Evolutionary conservation across 305 asterid species (phyloP), one percentile per base, ranked within the genome.

Genomic region (Ruellia speciosa): DNA sequence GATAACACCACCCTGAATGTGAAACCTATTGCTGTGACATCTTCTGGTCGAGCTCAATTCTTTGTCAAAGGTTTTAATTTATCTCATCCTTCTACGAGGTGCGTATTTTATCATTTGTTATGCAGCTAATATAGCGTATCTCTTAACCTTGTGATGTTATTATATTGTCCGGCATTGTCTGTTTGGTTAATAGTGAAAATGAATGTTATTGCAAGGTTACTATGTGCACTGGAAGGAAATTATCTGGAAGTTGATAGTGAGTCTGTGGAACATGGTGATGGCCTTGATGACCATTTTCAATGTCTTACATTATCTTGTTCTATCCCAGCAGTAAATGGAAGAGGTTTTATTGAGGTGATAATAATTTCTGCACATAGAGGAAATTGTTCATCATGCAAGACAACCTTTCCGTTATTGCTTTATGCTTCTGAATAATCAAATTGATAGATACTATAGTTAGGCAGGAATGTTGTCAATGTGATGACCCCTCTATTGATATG

Each of bases 291-390:
- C 55, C 65, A 66, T 54, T 72, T 72, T 64, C 79, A 79, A 51
- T 72, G 64, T 66, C 68, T 83, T 19, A 72, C 66, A 58, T 72
- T 81, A 47, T 72, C 87, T 15, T 83, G 85, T 56, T 68, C 79
- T 54, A 59, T 81, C 51, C 93, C 95, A 34, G 81, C 74, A 40
- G 74, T 76, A 14, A 66, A 66, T 47, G 95, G 95, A 68, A 77
- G 95, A 79, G 95, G 95, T 68, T 86, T 86, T 69, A 70, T 83
- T 33, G 95, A 86, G 95, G 95, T 86, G 65, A 55, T 54, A 43
- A 48, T 47, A 52, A 49, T 15, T 52, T 66, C 51, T 39, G 17
- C 47, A 45, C 24, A 40, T 37, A 41, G 47, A 60, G 9, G 66
- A 54, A 46, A 33, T 58, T 57, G 59, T 24, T 57, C 35, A 20